Evolutionary conservation across 148 eudicot species (phyloP), one percentile per base, ranked within the genome.

Genomic region (Bassia scoparia): DNA sequence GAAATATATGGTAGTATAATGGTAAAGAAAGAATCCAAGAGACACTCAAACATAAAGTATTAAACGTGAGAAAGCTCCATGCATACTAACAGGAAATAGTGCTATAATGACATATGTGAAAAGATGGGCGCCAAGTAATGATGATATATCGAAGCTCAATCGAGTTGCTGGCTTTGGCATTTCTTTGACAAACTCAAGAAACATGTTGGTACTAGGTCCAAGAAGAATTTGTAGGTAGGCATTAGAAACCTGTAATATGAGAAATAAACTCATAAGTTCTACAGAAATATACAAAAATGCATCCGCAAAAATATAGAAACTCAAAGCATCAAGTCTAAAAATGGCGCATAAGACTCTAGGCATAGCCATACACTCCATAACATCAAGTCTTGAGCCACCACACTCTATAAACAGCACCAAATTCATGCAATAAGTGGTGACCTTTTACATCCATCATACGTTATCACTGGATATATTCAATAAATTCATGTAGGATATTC

Each of bases 111-210:
- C 96, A 83, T 90, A 91, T 53, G 97, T 86, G 71, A 89, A 90
- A 79, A 94, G 91, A 48, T 91, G 89, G 18, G 96, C 84, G 72
- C 96, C 87, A 41, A 91, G 93, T 27, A 89, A 84, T 80, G 95
- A 86, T 54, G 96, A 73, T 38, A 95, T 79, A 84, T 91, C 97
- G 62, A 88, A 65, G 67, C 83, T 84, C 18, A 86, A 70, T 55
- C 66, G 69, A 72, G 91, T 83, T 79, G 76, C 90, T 68, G 89
- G 89, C 72, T 91, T 95, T 53, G 98, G 98, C 98, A 89, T 95
- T 84, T 95, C 97, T 83, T 89, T 95, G 70, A 88, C 83, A 76
- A 88, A 95, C 72, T 91, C 90, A 66, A 91, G 84, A 31, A 80
- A 82, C 79, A 91, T 82, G 78, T 78, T 79, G 23, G 87, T 66